Conservation (phyloP, 75 land plant species). For the Ceratopteris richardii region DNA sequence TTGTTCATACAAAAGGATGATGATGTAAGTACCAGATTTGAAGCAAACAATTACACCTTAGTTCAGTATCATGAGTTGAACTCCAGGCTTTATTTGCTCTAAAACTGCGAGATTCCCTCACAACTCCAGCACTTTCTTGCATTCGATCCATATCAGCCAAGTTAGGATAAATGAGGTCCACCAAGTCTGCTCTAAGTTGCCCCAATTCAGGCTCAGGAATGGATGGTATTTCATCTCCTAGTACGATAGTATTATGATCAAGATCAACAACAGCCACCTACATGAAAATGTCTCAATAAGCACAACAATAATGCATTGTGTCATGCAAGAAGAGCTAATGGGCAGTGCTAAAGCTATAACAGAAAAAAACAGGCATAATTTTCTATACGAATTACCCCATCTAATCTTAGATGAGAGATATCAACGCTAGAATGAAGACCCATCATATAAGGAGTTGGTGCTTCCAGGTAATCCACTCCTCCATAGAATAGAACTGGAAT, state of each 20-base stretch:
- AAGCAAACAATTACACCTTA: conserved; percentile 82
- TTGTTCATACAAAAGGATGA: background rate
- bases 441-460: conserved; percentile 99
- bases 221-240: conserved; percentile 64
- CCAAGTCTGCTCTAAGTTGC: conserved; percentile 46
- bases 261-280: conserved; percentile 94
- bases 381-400: no score
- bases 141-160: conserved; percentile 62
- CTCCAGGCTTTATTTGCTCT: conserved; percentile 64
- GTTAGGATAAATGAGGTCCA: conserved; percentile 76
- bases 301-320: background rate
- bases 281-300: conserved; percentile 1
- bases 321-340: no score
- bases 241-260: conserved; percentile 58
- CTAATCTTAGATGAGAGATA: conserved; percentile 56
- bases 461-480: conserved; percentile 97
- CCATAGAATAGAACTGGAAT: conserved; percentile 95
- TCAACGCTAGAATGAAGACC: conserved; percentile 97
- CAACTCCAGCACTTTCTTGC: conserved; percentile 21
- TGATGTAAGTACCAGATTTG: no score
- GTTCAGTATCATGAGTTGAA: conserved; percentile 69
- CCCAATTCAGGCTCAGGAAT: conserved; percentile 78
- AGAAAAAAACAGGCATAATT: no score
- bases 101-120: conserved; percentile 29
- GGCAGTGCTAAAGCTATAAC: no score